Evolutionary conservation across 2,329 filamentous ascomycete genomes (phyloP).

Genomic region (Scedosporium aurantiacum): DNA sequence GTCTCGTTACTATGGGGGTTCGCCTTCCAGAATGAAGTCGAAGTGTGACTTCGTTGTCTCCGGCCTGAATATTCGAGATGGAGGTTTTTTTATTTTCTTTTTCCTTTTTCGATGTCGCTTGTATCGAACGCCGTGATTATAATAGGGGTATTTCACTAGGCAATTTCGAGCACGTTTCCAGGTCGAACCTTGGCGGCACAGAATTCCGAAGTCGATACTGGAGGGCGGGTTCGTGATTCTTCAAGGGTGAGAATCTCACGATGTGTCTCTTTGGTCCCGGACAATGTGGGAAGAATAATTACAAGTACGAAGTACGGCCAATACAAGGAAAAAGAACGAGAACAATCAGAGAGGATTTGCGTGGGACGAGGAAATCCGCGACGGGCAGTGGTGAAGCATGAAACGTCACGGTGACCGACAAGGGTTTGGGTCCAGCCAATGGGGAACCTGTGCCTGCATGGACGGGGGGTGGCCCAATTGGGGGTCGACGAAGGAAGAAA

Average conservation of each 20-base stretch:
- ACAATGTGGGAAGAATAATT: not conserved
- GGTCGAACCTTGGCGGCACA: not conserved
- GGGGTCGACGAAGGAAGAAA: not conserved
- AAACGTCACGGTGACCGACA: slow-evolving; percentile 18
- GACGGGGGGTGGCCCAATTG: not conserved
- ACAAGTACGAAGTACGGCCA: not conserved
- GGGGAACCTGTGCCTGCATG: not conserved
- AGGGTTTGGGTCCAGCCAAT: slow-evolving; percentile 14
- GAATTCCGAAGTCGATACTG: not conserved
- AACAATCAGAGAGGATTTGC: slow-evolving; percentile 4
- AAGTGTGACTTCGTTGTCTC: too few relatives aligned
- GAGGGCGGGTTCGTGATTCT: not conserved
- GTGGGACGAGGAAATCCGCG: slow-evolving; percentile 15
- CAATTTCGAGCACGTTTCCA: not conserved
- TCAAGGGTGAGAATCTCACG: not conserved
- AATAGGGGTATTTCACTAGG: not conserved
- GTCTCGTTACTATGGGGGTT: too few relatives aligned
- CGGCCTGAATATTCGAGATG: too few relatives aligned
- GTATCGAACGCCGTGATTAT: not conserved
- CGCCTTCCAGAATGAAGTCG: too few relatives aligned
- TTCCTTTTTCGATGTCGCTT: not conserved
- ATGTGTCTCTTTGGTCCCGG: not conserved
- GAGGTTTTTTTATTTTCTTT: too few relatives aligned
- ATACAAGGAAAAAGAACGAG: not conserved
- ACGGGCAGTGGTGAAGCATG: slow-evolving; percentile 17